Percentiles rank a stretch among this genome's conserved stretches.
phyloP scores from a whole-genome alignment of 208 protist genomes.

The Crithidia thermophila region DNA sequence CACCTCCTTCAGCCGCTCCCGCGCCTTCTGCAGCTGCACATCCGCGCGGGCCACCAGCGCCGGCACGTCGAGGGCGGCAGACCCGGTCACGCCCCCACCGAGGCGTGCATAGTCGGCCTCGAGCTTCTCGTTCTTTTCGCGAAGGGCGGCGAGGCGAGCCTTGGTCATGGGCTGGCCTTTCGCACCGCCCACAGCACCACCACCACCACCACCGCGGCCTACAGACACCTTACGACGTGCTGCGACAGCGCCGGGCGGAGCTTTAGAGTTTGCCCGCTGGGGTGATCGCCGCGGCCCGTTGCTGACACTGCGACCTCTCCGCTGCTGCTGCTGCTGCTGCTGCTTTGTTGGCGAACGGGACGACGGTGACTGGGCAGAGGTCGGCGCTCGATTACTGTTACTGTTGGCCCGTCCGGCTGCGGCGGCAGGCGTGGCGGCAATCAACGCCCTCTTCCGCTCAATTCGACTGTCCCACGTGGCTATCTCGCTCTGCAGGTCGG shows the following conservation, averaged over 20 bases:
- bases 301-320: too few relatives aligned
- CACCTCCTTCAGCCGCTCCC: conserved; percentile 44
- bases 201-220: conserved; percentile 34
- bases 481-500: conserved; percentile 32
- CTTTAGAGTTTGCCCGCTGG: conserved; percentile 6
- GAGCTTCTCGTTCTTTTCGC: conserved; percentile 35
- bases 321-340: neutral
- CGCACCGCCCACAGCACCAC: conserved; percentile 17
- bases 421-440: neutral
- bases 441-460: conserved; percentile 9
- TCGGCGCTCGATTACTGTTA: too few relatives aligned
- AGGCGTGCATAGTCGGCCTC: conserved; percentile 35
- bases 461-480: conserved; percentile 41
- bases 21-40: conserved; percentile 47
- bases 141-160: conserved; percentile 27
- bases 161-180: conserved; percentile 1
- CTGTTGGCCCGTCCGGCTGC: too few relatives aligned
- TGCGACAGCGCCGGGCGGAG: neutral
- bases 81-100: conserved; percentile 19
- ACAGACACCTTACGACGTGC: neutral
- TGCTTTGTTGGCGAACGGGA: too few relatives aligned
- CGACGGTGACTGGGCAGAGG: too few relatives aligned
- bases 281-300: neutral
- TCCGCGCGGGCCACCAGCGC: conserved; percentile 49
- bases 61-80: conserved; percentile 28